Conservation (phyloP, 805 yeast genomes). For the Starmerella apicola region DNA sequence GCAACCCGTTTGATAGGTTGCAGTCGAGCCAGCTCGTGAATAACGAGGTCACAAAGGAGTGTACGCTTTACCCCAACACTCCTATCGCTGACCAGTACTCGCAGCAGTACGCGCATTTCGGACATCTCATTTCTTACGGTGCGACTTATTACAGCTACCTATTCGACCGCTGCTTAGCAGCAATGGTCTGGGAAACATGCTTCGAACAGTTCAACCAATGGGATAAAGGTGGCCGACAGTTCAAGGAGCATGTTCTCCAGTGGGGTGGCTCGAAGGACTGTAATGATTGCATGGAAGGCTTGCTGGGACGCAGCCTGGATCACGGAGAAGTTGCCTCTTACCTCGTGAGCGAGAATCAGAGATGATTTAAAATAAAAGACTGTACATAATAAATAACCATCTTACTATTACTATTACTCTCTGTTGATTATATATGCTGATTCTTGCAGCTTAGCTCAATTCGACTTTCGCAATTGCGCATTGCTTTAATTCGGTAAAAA, state of each 20-base stretch:
- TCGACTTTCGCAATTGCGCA: no score
- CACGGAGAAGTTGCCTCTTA: constrained; percentile 15
- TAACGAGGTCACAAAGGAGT: constrained; percentile 47
- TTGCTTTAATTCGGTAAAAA: neutral
- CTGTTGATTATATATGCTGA: no score
- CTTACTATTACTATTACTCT: no score
- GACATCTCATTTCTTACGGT: constrained; percentile 87
- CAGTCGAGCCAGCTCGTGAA: constrained; percentile 32
- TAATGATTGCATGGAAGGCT: constrained; percentile 73
- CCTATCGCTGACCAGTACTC: constrained; percentile 31
- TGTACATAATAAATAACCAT: no score
- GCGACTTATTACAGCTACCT: constrained; percentile 87
- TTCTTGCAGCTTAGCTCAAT: no score
- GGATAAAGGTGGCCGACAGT: constrained; percentile 60
- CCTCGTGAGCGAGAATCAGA: constrained; percentile 1
- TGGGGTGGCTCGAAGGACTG: constrained; percentile 96
- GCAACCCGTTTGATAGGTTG: constrained; percentile 21
- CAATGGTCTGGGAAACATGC: constrained; percentile 64
- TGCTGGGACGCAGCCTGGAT: constrained; percentile 41
- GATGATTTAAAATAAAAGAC: no score
- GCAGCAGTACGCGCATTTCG: constrained; percentile 89
- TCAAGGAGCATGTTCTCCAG: constrained; percentile 53
- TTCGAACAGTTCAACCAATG: constrained; percentile 62
- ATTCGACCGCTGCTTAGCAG: constrained; percentile 84
- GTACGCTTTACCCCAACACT: constrained; percentile 52